Percentiles rank a stretch among this genome's conserved stretches.
Conservation (phyloP, 2,329 filamentous ascomycete species). For the Nothophaeocryptopus gaeumannii region DNA sequence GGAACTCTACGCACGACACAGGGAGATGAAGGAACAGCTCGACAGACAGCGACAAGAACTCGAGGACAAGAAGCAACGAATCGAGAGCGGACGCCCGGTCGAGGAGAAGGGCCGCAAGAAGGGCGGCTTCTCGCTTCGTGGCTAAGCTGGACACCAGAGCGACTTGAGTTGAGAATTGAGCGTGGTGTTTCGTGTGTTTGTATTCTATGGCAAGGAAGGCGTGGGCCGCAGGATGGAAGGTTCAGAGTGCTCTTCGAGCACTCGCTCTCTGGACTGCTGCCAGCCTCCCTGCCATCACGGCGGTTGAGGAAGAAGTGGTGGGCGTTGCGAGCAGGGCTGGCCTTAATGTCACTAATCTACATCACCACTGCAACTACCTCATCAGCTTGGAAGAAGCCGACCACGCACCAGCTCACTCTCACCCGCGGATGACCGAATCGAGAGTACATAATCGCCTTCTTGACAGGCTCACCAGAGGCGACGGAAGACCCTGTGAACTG, state of each 20-base stretch:
- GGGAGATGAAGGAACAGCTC: constrained; percentile 99
- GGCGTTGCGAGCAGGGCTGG: constrained; percentile 20
- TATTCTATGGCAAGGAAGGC: constrained; percentile 10
- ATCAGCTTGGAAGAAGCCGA: constrained; percentile 12
- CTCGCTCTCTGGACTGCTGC: neutral
- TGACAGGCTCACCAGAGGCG: too few relatives aligned
- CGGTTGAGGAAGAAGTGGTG: constrained; percentile 9
- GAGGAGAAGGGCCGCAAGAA: constrained; percentile 99
- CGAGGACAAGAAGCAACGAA: constrained; percentile 94
- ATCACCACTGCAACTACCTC: constrained; percentile 28
- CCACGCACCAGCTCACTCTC: constrained; percentile 2
- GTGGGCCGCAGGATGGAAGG: neutral
- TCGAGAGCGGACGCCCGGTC: constrained; percentile 92
- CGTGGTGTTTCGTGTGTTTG: constrained; percentile 23
- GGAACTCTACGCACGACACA: constrained; percentile 94
- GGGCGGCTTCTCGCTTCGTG: constrained; percentile 87
- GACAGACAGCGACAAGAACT: constrained; percentile 91
- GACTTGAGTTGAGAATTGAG: constrained; percentile 17
- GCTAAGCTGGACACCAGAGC: constrained; percentile 24
- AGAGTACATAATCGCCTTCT: too few relatives aligned
- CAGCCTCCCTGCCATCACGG: constrained; percentile 8
- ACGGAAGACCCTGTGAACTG: too few relatives aligned
- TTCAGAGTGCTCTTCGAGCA: too few relatives aligned
- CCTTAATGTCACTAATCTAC: constrained; percentile 32
- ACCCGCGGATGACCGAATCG: neutral